Conservation (phyloP, 2,329 filamentous ascomycete genomes). For the Metarhizium robertsii region DNA sequence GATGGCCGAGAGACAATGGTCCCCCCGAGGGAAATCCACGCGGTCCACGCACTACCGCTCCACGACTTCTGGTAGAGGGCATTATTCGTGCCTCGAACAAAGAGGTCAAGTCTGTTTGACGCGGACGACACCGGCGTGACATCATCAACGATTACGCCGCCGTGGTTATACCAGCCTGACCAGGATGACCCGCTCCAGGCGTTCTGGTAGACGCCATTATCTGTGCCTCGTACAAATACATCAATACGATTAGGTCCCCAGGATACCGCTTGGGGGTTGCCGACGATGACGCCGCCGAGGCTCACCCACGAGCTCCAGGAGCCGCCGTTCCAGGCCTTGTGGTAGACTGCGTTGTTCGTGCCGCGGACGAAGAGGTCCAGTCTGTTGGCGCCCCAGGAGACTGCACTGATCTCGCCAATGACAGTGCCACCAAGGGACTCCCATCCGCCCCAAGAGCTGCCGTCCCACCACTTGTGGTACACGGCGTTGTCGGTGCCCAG, state of each 20-base stretch:
- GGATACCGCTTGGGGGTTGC: constrained; percentile 15
- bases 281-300: constrained; percentile 15
- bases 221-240: constrained; percentile 10
- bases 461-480: constrained; percentile 14
- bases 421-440: constrained; percentile 18
- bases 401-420: constrained; percentile 15
- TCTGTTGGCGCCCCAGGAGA: constrained; percentile 16
- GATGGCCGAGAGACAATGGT: constrained; percentile 6
- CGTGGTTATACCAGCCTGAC: constrained; percentile 1
- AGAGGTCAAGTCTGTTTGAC: constrained; percentile 16
- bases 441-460: constrained; percentile 11
- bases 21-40: constrained; percentile 11
- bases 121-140: constrained; percentile 15
- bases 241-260: constrained; percentile 15
- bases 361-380: constrained; percentile 20
- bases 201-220: constrained; percentile 6
- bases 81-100: constrained; percentile 16
- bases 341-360: constrained; percentile 18
- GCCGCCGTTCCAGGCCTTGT: constrained; percentile 15
- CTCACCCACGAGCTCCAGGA: constrained; percentile 17
- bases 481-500: constrained; percentile 12
- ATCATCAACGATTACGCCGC: constrained; percentile 12
- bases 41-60: constrained; percentile 7
- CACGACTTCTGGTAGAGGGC: constrained; percentile 5
- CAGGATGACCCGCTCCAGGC: constrained; percentile 5